Conservation (phyloP, 805 yeast genomes). For the Priceomyces fermenticarens region DNA sequence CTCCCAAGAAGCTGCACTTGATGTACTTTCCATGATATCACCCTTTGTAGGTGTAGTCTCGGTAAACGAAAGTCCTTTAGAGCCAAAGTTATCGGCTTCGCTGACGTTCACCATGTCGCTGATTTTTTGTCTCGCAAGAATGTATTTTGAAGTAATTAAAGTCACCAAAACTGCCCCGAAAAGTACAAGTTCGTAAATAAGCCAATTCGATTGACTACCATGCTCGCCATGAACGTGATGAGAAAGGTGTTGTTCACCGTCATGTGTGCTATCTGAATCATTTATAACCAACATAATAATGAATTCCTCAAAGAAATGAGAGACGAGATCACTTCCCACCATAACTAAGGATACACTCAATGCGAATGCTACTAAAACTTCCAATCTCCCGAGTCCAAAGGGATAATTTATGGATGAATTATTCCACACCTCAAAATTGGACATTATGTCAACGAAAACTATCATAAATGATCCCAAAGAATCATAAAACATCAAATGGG, state of each 20-base stretch:
- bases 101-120: conserved; percentile 27
- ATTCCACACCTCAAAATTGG: conserved; percentile 93
- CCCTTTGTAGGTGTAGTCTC: conserved; percentile 4
- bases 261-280: conserved; percentile 13
- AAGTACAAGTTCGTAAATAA: conserved; percentile 27
- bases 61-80: not conserved
- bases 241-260: conserved; percentile 26
- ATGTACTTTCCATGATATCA: conserved; percentile 5
- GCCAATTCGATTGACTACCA: conserved; percentile 22
- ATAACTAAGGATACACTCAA: conserved; percentile 78
- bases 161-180: conserved; percentile 21
- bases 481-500: conserved; percentile 87
- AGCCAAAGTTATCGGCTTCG: conserved; percentile 12
- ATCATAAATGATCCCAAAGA: conserved; percentile 70
- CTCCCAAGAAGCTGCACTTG: not conserved
- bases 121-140: conserved; percentile 31
- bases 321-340: conserved; percentile 85
- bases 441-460: conserved; percentile 71
- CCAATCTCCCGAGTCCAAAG: conserved; percentile 89
- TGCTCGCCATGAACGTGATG: conserved; percentile 38
- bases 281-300: conserved; percentile 43
- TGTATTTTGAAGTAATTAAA: conserved; percentile 31
- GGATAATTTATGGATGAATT: conserved; percentile 80
- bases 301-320: conserved; percentile 82
- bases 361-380: conserved; percentile 85